Base-by-base conservation (phyloP, 176 grass and related monocot species). In the Triticum dicoccoides region DNA sequence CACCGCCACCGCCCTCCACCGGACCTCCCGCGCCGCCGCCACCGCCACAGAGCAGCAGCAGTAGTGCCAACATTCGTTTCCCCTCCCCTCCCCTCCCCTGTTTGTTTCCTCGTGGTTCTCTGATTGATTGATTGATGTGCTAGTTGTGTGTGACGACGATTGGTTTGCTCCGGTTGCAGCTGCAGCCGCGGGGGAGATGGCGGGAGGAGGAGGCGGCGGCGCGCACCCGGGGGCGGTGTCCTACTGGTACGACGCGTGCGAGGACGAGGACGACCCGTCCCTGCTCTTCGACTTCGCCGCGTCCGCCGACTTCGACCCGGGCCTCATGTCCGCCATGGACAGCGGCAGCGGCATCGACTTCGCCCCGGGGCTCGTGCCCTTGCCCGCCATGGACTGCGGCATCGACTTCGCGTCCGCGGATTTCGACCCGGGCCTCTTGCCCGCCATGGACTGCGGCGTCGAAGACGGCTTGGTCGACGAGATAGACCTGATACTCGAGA, bases 221-320 rank as follows among this genome's bases (percentile, higher is more conserved):
- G 82, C 78, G 41, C 87, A 93, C 12, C 87, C 91, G 10, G 82
- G 83, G 34, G 83, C 73, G 35, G 64, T 75, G 24, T 17, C 93
- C 1, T 98, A 98, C 94, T 98, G 97, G 97, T 96, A 92, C 85
- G 94, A 94, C 70, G 92, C 94, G 14, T 96, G 90, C 82, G 96
- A 98, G 92, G 96, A 98, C 61, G 82, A 75, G 24, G 72, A 75
- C 42, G 71, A 74, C 23, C 41, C 81, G 21, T 83, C 87, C 3
- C 85, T 91, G 56, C 90, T 98, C 15, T 18, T 52, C 49, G 49
- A 52, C 49, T 52, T 52, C 49, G 49, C 49, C 49, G 4, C 49
- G 14, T 18, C 51, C 51, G 51, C 51, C 15, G 51, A 18, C 51
- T 54, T 54, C 51, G 51, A 1, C 51, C 51, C 47, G 47, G 47